phyloP scores from a whole-genome alignment of 1,284 basidiomycete genomes.

The Schizophyllum commune region DNA sequence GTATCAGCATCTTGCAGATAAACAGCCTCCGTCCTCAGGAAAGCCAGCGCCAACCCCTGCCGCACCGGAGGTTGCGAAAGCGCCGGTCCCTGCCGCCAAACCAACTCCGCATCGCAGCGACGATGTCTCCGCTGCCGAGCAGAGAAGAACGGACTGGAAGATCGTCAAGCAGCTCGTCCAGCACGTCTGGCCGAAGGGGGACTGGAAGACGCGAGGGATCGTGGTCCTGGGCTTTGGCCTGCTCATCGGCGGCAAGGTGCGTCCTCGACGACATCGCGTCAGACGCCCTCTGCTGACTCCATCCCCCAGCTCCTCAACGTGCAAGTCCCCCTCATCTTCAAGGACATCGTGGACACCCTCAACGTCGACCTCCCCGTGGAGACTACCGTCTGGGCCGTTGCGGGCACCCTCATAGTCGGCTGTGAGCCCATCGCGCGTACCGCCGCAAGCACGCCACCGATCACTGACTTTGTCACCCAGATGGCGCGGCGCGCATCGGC shows the following conservation, averaged over 20 bases:
- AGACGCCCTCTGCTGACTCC: conserved; percentile 1
- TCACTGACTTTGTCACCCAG: conserved; percentile 33
- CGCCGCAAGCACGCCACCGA: neutral
- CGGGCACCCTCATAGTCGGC: conserved; percentile 83
- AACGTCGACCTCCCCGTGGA: conserved; percentile 77
- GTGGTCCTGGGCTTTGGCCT: conserved; percentile 82
- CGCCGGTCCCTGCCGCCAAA: neutral
- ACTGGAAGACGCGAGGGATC: conserved; percentile 68
- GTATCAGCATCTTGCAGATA: neutral
- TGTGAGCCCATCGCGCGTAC: conserved; percentile 52
- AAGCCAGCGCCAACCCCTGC: neutral
- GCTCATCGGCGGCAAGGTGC: conserved; percentile 83
- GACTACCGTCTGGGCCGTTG: conserved; percentile 87
- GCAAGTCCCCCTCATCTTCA: conserved; percentile 91
- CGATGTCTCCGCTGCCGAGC: conserved; percentile 29
- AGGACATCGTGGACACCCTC: conserved; percentile 82
- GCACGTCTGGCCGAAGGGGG: conserved; percentile 71
- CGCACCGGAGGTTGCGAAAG: neutral
- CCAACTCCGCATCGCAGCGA: neutral
- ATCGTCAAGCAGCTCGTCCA: conserved; percentile 56
- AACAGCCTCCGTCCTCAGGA: neutral
- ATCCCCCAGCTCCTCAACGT: neutral
- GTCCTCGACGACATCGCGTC: conserved; percentile 9
- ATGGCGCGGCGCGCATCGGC: conserved; percentile 86
- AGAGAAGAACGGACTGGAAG: conserved; percentile 60